Conservation (phyloP, 2,329 filamentous ascomycete genomes). For the Talaromyces albobiverticillius region DNA sequence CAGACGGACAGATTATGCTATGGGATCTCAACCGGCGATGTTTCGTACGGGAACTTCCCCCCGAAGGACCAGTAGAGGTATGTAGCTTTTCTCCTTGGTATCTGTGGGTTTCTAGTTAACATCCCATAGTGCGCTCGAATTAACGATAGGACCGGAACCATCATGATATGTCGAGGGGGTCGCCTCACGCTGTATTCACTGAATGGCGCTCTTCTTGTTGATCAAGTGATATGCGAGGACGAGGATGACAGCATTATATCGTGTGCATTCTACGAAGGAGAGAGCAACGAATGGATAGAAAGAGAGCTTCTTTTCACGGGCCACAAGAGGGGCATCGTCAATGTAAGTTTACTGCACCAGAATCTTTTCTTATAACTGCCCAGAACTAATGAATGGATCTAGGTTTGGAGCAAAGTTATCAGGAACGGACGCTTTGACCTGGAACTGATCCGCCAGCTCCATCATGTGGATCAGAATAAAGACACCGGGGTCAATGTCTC, state of each 20-base stretch:
- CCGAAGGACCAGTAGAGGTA: constrained; percentile 51
- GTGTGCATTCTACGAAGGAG: constrained; percentile 90
- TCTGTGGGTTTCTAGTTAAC: constrained; percentile 10
- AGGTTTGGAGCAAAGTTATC: constrained; percentile 59
- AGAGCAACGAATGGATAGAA: constrained; percentile 87
- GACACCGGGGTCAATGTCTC: constrained; percentile 55
- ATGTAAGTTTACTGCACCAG: constrained; percentile 42
- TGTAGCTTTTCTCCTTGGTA: constrained; percentile 16
- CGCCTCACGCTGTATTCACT: constrained; percentile 78
- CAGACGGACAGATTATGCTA: constrained; percentile 77
- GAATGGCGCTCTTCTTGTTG: constrained; percentile 78
- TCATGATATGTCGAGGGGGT: constrained; percentile 76
- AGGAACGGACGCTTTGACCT: constrained; percentile 68
- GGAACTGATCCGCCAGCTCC: constrained; percentile 74
- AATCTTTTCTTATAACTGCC: neutral
- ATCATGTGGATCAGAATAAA: constrained; percentile 70
- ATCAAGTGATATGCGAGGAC: constrained; percentile 73
- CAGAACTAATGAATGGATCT: constrained; percentile 1
- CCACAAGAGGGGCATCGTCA: constrained; percentile 78
- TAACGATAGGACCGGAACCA: constrained; percentile 87
- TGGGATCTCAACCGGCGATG: constrained; percentile 93
- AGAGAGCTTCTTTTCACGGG: constrained; percentile 85
- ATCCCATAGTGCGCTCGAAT: constrained; percentile 71
- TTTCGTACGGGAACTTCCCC: constrained; percentile 73
- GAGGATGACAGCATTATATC: constrained; percentile 74